Base-by-base conservation (phyloP, 805 yeast species). In the Candida ovalis region DNA sequence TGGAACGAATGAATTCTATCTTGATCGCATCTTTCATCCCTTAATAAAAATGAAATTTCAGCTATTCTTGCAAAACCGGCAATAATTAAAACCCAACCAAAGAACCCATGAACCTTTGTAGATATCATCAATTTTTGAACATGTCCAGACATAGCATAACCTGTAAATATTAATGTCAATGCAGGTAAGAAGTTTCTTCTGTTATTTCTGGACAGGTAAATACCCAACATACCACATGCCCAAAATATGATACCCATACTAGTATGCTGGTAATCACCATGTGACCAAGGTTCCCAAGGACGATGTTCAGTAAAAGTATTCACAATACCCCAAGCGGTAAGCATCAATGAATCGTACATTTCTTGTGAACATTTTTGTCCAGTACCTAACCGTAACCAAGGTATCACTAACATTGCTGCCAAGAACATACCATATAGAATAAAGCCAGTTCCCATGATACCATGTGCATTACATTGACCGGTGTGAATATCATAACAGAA, bases 221-320 rank as follows among this genome's bases (percentile, higher is more conserved):
- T 74, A 1, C 98, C 98, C 23, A 90, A 67, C 54, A 90, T 70
- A 7, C 97, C 98, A 47, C 96, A 95, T 44, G 88, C 80, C 95
- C 97, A 90, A 96, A 97, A 92, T 27, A 92, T 77, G 48, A 92
- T 86, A 1, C 98, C 98, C 96, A 92, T 89, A 19, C 94, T 80
- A 0, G 98, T 91, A 66, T 91, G 97, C 70, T 91, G 97, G 64
- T 85, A 88, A 66, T 90, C 97, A 9, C 96, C 94, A 73, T 87
- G 95, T 39, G 80, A 76, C 98, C 98, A 92, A 8, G 73, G 80
- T 62, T 90, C 94, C 97, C 97, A 92, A 13, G 68, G 69, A 52
- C 97, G 72, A 67, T 92, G 98, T 67, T 92, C 98, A 1, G 98
- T 92, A 67, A 92, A 92, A 0, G 97, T 90, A 65, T 92, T 92